Evolutionary conservation across 345 rosid species (phyloP), one percentile per base, ranked within the genome.

Genomic region (Pelargonium nanum): DNA sequence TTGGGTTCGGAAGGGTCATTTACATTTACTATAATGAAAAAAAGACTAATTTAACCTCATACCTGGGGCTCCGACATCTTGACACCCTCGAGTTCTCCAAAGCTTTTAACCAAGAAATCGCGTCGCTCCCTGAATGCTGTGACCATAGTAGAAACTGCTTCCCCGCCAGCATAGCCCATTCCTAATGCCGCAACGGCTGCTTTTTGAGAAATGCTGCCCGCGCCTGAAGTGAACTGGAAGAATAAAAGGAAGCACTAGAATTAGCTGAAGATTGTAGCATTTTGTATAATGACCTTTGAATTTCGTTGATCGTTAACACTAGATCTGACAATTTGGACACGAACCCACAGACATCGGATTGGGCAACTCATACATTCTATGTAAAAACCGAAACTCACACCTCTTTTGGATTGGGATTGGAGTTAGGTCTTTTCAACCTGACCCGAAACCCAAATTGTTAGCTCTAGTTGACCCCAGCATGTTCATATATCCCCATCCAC

Each of bases 161-260:
- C 89, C 15, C 99, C 95, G n/a, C 99, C 99, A 7, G 92, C 96
- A 70, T 87, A 82, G 22, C 99, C 99, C 66, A 93, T 58, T 24
- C 89, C 97, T 64, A 93, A 73, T 30, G 96, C 92, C 56, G 96
- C 97, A 71, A 88, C 80, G 71, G 74, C 99, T 23, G 99, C 99
- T 65, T 80, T 90, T 54, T 94, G 97, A 59, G 99, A 66, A 62
- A 88, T 80, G 66, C 91, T 90, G 75, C 97, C 80, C 24, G 97
- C 99, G 65, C 99, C 97, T 30, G 97, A 89, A 73, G 86, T 84
- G 59, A 70, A 70, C 99, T 93, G 73, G 20, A 68, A 50, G 3
- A 50, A 19, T 12, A 57, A 45, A 32, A 21, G 21, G 23, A 22
- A 5, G 20, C 13, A 24, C 20, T 0, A 21, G 0, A 55, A 20